Conservation (phyloP, 2,329 filamentous ascomycete species). For the Zasmidium cellare region DNA sequence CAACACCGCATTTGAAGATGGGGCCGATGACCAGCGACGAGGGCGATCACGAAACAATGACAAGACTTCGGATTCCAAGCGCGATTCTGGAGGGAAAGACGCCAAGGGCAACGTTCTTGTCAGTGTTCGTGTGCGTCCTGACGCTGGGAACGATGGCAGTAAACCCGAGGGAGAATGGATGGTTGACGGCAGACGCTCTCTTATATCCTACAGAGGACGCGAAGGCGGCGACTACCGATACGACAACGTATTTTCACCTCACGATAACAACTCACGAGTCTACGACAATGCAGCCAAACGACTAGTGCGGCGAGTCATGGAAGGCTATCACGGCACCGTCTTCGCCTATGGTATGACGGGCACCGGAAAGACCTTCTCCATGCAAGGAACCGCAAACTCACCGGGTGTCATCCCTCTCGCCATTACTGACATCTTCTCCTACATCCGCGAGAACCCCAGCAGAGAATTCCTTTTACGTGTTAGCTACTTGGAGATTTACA, state of each 20-base stretch:
- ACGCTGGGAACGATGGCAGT: slow-evolving; percentile 62
- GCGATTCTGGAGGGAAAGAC: slow-evolving; percentile 55
- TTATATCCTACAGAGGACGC: slow-evolving; percentile 81
- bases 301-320: slow-evolving; percentile 94
- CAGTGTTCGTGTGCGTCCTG: slow-evolving; percentile 89
- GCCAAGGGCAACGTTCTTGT: slow-evolving; percentile 93
- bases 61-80: slow-evolving; percentile 31
- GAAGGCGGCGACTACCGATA: slow-evolving; percentile 93
- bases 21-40: slow-evolving; percentile 56
- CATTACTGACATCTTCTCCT: slow-evolving; percentile 98
- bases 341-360: slow-evolving; percentile 98
- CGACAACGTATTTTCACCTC: slow-evolving; percentile 93
- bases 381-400: slow-evolving; percentile 95
- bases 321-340: slow-evolving; percentile 98
- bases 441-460: slow-evolving; percentile 93
- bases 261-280: slow-evolving; percentile 91
- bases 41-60: slow-evolving; percentile 45
- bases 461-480: slow-evolving; percentile 92
- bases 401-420: slow-evolving; percentile 95
- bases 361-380: slow-evolving; percentile 98
- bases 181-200: slow-evolving; percentile 78
- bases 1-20: slow-evolving; percentile 83
- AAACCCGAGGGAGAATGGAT: slow-evolving; percentile 82
- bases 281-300: slow-evolving; percentile 95
- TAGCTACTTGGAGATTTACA: slow-evolving; percentile 98